These are phyloP conservation scores for Lentinula detonsa DNA, from an alignment of 768 basidiomycete species.

Conservation along the genomic window DNA sequence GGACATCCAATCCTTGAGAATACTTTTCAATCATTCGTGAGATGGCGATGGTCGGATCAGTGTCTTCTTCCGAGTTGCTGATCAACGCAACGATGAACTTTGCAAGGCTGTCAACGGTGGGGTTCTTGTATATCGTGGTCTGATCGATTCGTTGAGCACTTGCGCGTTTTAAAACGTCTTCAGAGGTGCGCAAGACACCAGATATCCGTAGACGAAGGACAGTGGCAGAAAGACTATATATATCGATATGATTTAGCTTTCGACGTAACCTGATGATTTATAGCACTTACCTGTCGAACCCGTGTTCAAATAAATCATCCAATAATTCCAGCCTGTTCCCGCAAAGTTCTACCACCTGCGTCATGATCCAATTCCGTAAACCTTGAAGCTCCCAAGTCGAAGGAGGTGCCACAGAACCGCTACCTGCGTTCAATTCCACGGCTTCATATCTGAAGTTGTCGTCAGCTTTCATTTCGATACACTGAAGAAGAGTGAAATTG, in stretches of 20 bases:
- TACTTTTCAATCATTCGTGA: conserved; percentile 36
- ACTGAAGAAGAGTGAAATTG: neutral
- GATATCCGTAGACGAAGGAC: conserved; percentile 29
- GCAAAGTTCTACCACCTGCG: conserved; percentile 20
- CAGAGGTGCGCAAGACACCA: conserved; percentile 21
- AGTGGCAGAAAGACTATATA: conserved; percentile 15
- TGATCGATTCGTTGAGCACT: conserved; percentile 13
- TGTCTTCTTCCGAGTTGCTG: neutral
- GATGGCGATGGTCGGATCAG: conserved; percentile 19
- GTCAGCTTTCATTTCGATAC: neutral
- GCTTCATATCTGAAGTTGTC: conserved; percentile 18
- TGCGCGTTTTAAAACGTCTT: conserved; percentile 11
- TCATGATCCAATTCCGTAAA: conserved; percentile 14
- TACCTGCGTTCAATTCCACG: conserved; percentile 17
- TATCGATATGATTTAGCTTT: conserved; percentile 5
- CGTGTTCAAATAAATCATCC: conserved; percentile 22
- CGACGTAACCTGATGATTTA: too few relatives aligned
- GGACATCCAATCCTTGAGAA: neutral
- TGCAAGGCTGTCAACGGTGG: conserved; percentile 19
- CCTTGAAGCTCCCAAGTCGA: conserved; percentile 5
- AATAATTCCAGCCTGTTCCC: conserved; percentile 12
- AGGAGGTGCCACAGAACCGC: conserved; percentile 17
- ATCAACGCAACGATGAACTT: conserved; percentile 12
- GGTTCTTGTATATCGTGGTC: conserved; percentile 20
- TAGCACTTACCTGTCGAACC: conserved; percentile 18